Base-by-base conservation (phyloP, 108 stramenopile species). In the Cyclostephanos invisitatus region DNA sequence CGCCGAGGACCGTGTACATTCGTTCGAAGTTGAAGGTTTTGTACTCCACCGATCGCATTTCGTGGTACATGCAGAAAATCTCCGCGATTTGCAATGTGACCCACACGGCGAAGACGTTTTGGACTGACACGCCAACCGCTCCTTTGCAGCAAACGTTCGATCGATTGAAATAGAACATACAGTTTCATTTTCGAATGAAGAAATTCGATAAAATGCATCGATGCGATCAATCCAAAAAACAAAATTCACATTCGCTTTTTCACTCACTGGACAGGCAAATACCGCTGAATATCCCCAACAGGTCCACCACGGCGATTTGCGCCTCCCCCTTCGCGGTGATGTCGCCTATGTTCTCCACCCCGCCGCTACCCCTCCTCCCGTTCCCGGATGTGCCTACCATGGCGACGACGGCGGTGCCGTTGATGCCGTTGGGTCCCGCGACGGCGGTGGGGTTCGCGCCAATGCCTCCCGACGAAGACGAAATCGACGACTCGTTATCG, bases 311-410 rank as follows among this genome's bases (percentile, higher is more conserved):
- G 20, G 95, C 93, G 83, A 95, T 97, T 73, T 96, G 96, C 18
- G 97, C 97, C 80, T 97, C 97, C 8, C 97, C 97, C 76, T 97
- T 97, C 32, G 97, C 97, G 11, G 96, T 96, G 70, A 97, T 95
- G 77, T 97, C 97, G 17, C 94, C 97, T 77, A 97, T 96, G 67
- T 97, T 97, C 77, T 96, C 94, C 56, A 84, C 75, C 22, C 68
- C 70, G 25, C 83, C 84, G 60, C 84, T 80, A 20, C 90, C 54
- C 66, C 73, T 67, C 48, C 38, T 67, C 15, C 44, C 25, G 67
- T 51, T 65, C 22, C n/a, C 48, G 36, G 49, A 48, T 15, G 17
- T 35, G 62, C n/a, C n/a, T n/a, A n/a, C n/a, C n/a, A 36, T 47
- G 25, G 46, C 38, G 51, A 40, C 64, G 42, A 57, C 62, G 46